These are phyloP conservation scores for Trichoderma simmonsii DNA, from an alignment of 2,329 filamentous ascomycete species.

Conservation along the genomic window DNA sequence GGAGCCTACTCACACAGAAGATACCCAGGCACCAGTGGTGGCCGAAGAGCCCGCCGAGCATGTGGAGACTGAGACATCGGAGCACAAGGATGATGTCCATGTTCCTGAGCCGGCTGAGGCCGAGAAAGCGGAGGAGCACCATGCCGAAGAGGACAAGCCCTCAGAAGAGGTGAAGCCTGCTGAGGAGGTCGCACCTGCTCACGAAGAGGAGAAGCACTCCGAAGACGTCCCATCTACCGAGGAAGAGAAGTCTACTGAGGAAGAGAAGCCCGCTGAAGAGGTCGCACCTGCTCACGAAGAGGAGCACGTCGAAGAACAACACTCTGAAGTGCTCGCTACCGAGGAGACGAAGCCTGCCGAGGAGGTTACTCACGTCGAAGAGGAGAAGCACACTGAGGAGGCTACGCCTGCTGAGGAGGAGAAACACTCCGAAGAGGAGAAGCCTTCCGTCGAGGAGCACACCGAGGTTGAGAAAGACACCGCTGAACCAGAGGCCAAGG, in stretches of 20 bases:
- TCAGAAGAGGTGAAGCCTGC: not conserved
- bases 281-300: not conserved
- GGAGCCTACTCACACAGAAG: not conserved
- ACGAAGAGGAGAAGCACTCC: constrained; percentile 2
- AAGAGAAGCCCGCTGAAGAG: not conserved
- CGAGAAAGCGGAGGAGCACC: not conserved
- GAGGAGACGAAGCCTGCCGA: not conserved
- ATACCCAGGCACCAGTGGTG: not conserved
- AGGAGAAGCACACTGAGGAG: not conserved
- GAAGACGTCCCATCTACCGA: not conserved
- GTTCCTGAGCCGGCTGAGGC: not conserved
- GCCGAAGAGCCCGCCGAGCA: not conserved
- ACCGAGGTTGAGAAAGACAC: not conserved
- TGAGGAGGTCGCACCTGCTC: not conserved
- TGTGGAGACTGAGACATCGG: not conserved
- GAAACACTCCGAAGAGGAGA: not conserved
- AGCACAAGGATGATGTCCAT: not conserved
- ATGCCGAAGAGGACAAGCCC: not conserved
- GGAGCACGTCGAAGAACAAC: not conserved
- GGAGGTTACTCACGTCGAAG: not conserved
- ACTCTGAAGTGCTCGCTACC: not conserved
- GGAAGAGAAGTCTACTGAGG: not conserved
- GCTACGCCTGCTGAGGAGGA: not conserved
- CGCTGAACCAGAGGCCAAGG: constrained; percentile 9
- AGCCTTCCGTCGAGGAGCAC: not conserved